phyloP scores from a whole-genome alignment of 306 rosid genomes.

The Gynostemma pentaphyllum region DNA sequence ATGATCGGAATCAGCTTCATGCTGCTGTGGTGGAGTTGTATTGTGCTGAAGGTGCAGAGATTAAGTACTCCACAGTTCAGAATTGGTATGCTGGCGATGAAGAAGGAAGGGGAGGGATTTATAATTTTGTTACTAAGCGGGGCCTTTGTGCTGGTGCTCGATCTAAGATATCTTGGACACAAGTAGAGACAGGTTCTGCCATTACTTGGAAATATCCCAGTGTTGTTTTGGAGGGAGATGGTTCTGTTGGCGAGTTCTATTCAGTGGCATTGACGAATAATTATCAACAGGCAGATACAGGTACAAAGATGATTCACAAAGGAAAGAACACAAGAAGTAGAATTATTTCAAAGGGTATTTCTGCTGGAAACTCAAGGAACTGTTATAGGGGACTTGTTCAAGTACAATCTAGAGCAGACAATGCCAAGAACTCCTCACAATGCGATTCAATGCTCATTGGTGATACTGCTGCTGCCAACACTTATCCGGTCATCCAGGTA shows the following conservation, averaged over 20 bases:
- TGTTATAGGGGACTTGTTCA: slow-evolving; percentile 91
- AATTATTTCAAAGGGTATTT: slow-evolving; percentile 88
- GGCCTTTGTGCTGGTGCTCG: slow-evolving; percentile 70
- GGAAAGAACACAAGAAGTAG: slow-evolving; percentile 86
- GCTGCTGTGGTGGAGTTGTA: slow-evolving; percentile 88
- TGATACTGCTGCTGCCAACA: slow-evolving; percentile 81
- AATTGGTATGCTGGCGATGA: slow-evolving; percentile 95
- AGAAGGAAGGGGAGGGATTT: slow-evolving; percentile 70
- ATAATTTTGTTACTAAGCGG: slow-evolving; percentile 78
- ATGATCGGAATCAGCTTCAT: slow-evolving; percentile 82
- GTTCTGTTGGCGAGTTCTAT: slow-evolving; percentile 77
- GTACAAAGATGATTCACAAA: slow-evolving; percentile 93
- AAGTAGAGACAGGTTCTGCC: slow-evolving; percentile 89
- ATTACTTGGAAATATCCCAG: slow-evolving; percentile 96
- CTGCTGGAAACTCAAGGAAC: slow-evolving; percentile 75
- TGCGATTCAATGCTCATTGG: slow-evolving; percentile 98
- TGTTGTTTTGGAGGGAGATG: slow-evolving; percentile 91
- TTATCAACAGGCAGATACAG: slow-evolving; percentile 83
- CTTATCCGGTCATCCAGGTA: slow-evolving; percentile 90
- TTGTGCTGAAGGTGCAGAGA: slow-evolving; percentile 65
- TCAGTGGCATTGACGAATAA: slow-evolving; percentile 89
- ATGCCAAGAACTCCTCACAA: slow-evolving; percentile 79
- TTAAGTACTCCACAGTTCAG: slow-evolving; percentile 92
- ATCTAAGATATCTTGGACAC: slow-evolving; percentile 88
- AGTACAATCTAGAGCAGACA: slow-evolving; percentile 73